A percentile compares a stretch with the other conserved stretches of the same genome.
These are phyloP conservation scores for Albizia julibrissin DNA, from an alignment of 306 rosid species.

Conservation along the genomic window DNA sequence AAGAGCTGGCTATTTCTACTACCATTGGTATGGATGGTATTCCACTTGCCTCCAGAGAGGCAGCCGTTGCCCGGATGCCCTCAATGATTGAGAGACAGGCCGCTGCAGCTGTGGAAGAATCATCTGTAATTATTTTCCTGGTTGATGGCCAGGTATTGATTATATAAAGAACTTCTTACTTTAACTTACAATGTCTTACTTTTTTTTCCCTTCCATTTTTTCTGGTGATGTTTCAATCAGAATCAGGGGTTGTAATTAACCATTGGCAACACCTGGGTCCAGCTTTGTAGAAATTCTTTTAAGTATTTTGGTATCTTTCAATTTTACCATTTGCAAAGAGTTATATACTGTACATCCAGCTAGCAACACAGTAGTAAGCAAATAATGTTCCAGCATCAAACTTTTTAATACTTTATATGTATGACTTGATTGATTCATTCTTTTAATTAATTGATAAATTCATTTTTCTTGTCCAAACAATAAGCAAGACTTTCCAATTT, in stretches of 20 bases:
- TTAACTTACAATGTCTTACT: neutral
- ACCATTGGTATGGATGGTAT: slow-evolving; percentile 97
- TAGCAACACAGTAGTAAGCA: slow-evolving; percentile 8
- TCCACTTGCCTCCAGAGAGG: slow-evolving; percentile 88
- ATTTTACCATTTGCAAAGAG: slow-evolving; percentile 10
- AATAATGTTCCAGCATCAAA: slow-evolving; percentile 2
- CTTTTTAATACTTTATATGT: slow-evolving; percentile 24
- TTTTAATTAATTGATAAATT: neutral
- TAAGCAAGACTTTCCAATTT: slow-evolving; percentile 5
- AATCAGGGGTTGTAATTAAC: slow-evolving; percentile 7
- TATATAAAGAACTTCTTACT: neutral
- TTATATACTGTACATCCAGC: slow-evolving; percentile 18
- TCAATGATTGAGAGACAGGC: slow-evolving; percentile 98
- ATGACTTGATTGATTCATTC: slow-evolving; percentile 9
- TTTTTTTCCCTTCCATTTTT: slow-evolving; percentile 1
- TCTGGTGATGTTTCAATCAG: slow-evolving; percentile 4
- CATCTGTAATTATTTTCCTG: slow-evolving; percentile 78
- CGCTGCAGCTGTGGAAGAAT: slow-evolving; percentile 84
- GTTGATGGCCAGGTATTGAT: slow-evolving; percentile 89
- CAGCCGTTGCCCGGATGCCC: slow-evolving; percentile 95
- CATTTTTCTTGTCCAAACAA: slow-evolving; percentile 7
- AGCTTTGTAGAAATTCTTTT: neutral
- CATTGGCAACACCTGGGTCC: neutral
- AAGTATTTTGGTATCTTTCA: slow-evolving; percentile 21
- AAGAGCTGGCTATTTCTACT: slow-evolving; percentile 81